Evolutionary conservation across 2,329 filamentous ascomycete genomes (phyloP), one percentile per base, ranked within the genome.

Genomic region (Thelonectria discophora): DNA sequence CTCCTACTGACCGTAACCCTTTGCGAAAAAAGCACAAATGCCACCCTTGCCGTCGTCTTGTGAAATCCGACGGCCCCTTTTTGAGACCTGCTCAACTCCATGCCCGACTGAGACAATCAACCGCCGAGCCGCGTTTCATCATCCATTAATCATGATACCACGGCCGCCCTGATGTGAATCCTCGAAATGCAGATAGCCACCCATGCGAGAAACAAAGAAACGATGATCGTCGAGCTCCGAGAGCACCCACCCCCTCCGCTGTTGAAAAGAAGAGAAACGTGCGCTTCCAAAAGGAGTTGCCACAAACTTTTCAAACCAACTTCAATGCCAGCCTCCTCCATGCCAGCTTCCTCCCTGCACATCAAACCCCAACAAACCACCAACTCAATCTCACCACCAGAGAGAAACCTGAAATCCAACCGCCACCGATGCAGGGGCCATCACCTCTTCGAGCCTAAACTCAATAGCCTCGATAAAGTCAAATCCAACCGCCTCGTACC

Each of bases 141-240:
- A 48, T 49, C 43, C 56, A 58, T 63, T 55, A 58, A 40, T 60
- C 62, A 32, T 59, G 55, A 49, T 56, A 49, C 46, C 58, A 43
- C 54, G 17, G 58, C 50, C 59, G 56, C 50, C 39, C 20, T 60
- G 43, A 34, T 21, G 45, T 47, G 50, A 42, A 55, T 17, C 43
- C 34, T 39, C 17, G 30, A 52, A 63, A 54, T 62, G 58, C 18
- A 48, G 48, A 55, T 55, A 20, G 20, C 51, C 27, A 30, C 27
- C 40, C 39, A 37, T 21, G 21, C 12, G 48, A 15, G 17, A 18
- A 40, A 54, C 55, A 27, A 58, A 46, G 47, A 45, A 48, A 48
- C 18, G 30, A 42, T 45, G 15, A 30, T 43, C 17, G 27, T 30
- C 21, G 48, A 11, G 39, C 34, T 43, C 40, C 49, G 20, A 9